These are phyloP conservation scores for Coemansia sp. DNA, from an alignment of 192 early-diverging fungal genomes.

Conservation along the genomic window DNA sequence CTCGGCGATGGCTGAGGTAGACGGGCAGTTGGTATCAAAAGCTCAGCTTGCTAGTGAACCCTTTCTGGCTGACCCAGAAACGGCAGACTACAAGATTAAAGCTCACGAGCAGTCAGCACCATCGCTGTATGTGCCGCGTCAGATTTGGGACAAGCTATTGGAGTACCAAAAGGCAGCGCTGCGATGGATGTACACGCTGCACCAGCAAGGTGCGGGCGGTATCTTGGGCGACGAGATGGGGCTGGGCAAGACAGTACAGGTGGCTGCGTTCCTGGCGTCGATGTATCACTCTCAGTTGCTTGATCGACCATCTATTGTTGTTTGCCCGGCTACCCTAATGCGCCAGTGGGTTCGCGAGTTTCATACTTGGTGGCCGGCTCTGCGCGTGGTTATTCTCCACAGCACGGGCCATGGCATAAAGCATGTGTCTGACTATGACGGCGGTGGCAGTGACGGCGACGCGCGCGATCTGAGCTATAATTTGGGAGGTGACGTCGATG, in stretches of 20 bases:
- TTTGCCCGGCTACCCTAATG: slow-evolving; percentile 81
- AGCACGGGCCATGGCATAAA: slow-evolving; percentile 78
- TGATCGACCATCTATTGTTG: slow-evolving; percentile 58
- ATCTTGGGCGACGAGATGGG: slow-evolving; percentile 97
- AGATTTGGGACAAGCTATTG: slow-evolving; percentile 78
- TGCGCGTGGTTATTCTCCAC: slow-evolving; percentile 90
- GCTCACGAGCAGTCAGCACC: slow-evolving; percentile 28
- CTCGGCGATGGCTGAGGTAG: not conserved
- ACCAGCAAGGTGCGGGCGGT: slow-evolving; percentile 84
- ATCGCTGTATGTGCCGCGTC: slow-evolving; percentile 70
- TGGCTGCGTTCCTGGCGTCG: slow-evolving; percentile 80
- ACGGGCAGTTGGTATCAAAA: slow-evolving; percentile 11
- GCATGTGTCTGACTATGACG: not conserved
- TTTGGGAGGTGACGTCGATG: slow-evolving; percentile 2
- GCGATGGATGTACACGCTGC: slow-evolving; percentile 88
- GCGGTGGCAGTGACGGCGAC: not conserved
- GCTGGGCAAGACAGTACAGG: slow-evolving; percentile 92
- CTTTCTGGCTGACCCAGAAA: slow-evolving; percentile 39
- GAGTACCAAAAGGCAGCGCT: slow-evolving; percentile 88
- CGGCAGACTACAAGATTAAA: slow-evolving; percentile 26
- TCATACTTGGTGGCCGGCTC: slow-evolving; percentile 80
- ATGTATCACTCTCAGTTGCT: slow-evolving; percentile 73
- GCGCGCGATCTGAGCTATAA: slow-evolving; percentile 3
- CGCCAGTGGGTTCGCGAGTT: slow-evolving; percentile 84
- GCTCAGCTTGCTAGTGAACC: slow-evolving; percentile 38